Base-by-base conservation (phyloP, 1,284 basidiomycete species). In the Takashimella koratensis region DNA sequence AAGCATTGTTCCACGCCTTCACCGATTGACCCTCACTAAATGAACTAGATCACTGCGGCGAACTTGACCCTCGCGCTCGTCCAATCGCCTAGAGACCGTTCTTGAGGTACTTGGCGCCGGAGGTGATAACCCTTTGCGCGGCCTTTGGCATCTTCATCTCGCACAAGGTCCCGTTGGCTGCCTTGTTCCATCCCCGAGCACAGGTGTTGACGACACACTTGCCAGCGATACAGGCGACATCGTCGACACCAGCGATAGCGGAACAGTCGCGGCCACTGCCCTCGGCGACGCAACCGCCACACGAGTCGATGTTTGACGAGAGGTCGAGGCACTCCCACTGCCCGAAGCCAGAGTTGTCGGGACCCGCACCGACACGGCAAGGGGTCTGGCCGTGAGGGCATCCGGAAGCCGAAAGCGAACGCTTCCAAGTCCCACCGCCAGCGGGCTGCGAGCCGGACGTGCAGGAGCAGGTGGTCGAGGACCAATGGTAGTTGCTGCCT, bases 281-380 rank as follows among this genome's bases (percentile, higher is more conserved):
- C 23, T 36, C 47, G 10, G 26, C 27, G 23, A 53, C 25, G 39
- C 51, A 53, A 30, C 51, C 51, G 24, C 51, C 51, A 40, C 51
- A 53, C 21, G 51, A 53, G 40, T 53, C 51, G 25, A 53, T 40
- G 45, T 46, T 42, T 12, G 45, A 42, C 11, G 45, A 24, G 36
- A 36, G 30, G 26, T 53, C 45, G 51, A 53, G 19, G 39, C 51
- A 53, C 40, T 53, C 51, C 26, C 39, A 49, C 42, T 43, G 16
- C 6, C 42, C 42, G 20, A 51, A 21, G 52, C 47, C 19, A 52
- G 60, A 36, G 30, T 36, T 36, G 8, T 36, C 30, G 16, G 30
- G 10, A 36, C 30, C 30, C 8, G 30, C 30, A 36, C 30, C 30
- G 8, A 36, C 30, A 8, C 30, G 30, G 30, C 30, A 36, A 8